Conservation (phyloP, 228 moss, liverwort and hornwort genomes). For the Sphagnum magellanicum region DNA sequence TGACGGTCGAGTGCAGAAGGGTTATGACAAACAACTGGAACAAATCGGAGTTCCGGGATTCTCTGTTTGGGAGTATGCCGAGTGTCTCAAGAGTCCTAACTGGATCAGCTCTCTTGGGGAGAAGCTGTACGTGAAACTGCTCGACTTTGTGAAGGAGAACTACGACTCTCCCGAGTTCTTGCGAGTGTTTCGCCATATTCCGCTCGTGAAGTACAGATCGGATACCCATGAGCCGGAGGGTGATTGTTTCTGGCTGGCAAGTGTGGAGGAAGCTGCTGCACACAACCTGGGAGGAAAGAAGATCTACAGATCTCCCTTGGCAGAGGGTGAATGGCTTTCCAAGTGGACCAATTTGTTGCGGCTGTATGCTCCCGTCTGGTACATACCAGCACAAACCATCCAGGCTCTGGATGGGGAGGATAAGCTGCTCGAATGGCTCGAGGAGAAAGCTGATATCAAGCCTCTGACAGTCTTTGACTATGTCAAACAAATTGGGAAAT, state of each 20-base stretch:
- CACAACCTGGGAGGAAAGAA: background rate
- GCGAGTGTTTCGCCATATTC: background rate
- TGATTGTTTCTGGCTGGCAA: constrained; percentile 4
- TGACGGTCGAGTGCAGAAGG: constrained; percentile 2
- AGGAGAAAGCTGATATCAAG: background rate
- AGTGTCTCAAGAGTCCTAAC: background rate
- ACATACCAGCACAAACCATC: constrained; percentile 1
- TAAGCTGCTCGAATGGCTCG: background rate
- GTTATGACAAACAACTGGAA: background rate
- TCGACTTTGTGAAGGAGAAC: background rate
- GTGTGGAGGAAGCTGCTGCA: background rate
- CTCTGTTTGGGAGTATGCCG: background rate
- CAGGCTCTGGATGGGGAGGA: background rate
- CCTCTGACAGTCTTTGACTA: background rate
- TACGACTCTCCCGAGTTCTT: background rate
- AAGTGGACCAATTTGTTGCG: constrained; percentile 3
- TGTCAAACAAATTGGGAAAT: no score
- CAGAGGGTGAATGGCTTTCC: background rate
- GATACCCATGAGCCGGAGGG: background rate
- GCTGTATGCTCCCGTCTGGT: background rate
- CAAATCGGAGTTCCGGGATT: background rate
- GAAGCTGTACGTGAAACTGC: constrained; percentile 3
- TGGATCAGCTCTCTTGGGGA: constrained; percentile 6
- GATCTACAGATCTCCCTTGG: background rate
- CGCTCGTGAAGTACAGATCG: no score